These are phyloP conservation scores for Rhodotorula taiwanensis DNA, from an alignment of 768 basidiomycete genomes.

Conservation along the genomic window DNA sequence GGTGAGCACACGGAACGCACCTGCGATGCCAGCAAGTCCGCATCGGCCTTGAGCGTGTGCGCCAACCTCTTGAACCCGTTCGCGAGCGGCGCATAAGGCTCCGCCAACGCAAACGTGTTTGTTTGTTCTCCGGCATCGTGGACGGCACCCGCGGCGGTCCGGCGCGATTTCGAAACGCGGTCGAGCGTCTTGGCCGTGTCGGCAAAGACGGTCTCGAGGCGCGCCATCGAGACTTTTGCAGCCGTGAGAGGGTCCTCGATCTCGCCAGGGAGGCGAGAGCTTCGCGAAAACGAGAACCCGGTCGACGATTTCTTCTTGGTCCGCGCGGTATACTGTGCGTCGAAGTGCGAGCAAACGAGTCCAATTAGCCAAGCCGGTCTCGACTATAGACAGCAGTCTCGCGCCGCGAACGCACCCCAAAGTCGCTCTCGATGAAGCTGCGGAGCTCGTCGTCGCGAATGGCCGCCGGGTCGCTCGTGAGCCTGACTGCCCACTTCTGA, in stretches of 20 bases:
- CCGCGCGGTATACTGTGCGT: conserved; percentile 43
- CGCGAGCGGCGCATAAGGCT: conserved; percentile 74
- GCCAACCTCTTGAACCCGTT: conserved; percentile 80
- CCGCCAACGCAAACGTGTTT: conserved; percentile 78
- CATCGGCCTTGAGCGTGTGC: conserved; percentile 61
- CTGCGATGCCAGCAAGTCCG: conserved; percentile 55
- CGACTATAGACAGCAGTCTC: not conserved
- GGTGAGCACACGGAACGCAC: conserved; percentile 22
- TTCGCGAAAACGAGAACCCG: conserved; percentile 18
- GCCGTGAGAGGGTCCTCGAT: conserved; percentile 59
- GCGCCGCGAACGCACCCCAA: conserved; percentile 55
- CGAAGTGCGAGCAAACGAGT: not conserved
- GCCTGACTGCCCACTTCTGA: conserved; percentile 85
- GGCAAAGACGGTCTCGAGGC: conserved; percentile 83
- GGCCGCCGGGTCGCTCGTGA: conserved; percentile 85
- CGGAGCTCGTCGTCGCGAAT: conserved; percentile 86
- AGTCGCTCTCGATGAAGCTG: conserved; percentile 93
- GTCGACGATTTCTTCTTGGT: conserved; percentile 19
- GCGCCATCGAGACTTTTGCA: conserved; percentile 84
- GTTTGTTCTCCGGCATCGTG: conserved; percentile 91
- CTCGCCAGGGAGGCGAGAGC: conserved; percentile 18
- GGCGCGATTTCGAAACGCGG: conserved; percentile 65
- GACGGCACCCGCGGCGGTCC: conserved; percentile 65
- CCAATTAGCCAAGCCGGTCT: too few species aligned
- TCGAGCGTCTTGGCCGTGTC: conserved; percentile 87